Evolutionary conservation across 129 eudicot genomes (phyloP).

Genomic region (Centaurea solstitialis): DNA sequence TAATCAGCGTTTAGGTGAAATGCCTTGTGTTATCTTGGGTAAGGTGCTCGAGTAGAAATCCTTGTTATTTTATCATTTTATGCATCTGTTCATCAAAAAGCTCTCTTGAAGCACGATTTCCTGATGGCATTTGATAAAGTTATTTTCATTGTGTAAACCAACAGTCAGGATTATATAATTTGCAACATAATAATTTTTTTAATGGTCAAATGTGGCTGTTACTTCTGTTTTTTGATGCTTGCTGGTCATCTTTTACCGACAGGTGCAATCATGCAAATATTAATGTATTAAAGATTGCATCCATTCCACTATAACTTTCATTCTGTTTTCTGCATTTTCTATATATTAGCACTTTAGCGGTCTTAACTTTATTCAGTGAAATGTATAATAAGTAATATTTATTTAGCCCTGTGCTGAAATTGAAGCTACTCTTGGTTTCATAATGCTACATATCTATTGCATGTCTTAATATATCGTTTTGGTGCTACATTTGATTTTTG

Average conservation of each 20-base stretch:
- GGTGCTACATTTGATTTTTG: constrained; percentile 1
- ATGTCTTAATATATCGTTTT: background rate
- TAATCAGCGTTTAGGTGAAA: background rate
- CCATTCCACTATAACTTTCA: background rate
- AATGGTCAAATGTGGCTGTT: background rate
- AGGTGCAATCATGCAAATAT: background rate
- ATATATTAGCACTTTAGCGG: background rate
- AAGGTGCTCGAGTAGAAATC: constrained; percentile 3
- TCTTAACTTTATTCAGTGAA: background rate
- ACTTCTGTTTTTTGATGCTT: background rate
- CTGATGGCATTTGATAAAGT: background rate
- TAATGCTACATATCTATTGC: background rate
- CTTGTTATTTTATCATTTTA: background rate
- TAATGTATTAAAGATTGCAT: background rate
- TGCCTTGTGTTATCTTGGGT: background rate
- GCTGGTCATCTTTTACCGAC: background rate
- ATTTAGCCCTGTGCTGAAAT: constrained; percentile 16
- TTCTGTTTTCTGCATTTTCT: background rate
- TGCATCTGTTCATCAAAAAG: background rate
- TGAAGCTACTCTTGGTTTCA: background rate
- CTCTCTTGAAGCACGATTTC: background rate
- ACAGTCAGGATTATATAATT: background rate
- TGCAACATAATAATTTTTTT: background rate
- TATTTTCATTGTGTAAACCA: background rate
- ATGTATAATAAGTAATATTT: constrained; percentile 11